Conservation (phyloP, 805 yeast species). For the Zygosaccharomyces bailii region DNA sequence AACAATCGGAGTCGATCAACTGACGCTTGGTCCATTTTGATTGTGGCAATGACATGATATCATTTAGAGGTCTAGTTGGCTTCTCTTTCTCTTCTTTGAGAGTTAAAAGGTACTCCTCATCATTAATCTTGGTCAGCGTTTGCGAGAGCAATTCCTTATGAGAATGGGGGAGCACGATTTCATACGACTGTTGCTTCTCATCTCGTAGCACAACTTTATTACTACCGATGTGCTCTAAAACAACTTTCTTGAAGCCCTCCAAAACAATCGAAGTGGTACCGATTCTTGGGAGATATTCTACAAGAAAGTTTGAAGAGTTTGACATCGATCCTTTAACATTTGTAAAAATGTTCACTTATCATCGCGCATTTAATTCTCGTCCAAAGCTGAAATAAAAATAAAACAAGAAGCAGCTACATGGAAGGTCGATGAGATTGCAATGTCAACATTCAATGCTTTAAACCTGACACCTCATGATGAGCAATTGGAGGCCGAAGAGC, state of each 20-base stretch:
- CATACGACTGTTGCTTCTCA: neutral
- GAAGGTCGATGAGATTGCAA: slow-evolving; percentile 9
- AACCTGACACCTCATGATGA: slow-evolving; percentile 73
- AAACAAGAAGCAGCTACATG: too few species aligned
- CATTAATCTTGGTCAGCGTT: slow-evolving; percentile 4
- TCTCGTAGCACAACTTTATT: slow-evolving; percentile 9
- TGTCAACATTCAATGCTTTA: slow-evolving; percentile 74
- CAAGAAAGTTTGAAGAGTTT: slow-evolving; percentile 5
- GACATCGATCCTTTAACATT: neutral
- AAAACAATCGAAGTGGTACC: slow-evolving; percentile 20
- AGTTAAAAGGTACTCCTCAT: slow-evolving; percentile 9
- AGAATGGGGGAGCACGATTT: slow-evolving; percentile 13
- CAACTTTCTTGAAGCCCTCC: slow-evolving; percentile 12
- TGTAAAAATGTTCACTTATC: neutral
- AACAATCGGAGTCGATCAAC: slow-evolving; percentile 9
- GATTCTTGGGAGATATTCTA: slow-evolving; percentile 19
- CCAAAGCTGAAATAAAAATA: neutral
- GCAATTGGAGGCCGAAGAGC: slow-evolving; percentile 73
- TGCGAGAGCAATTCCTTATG: slow-evolving; percentile 1
- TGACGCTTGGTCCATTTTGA: slow-evolving; percentile 29
- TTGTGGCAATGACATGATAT: slow-evolving; percentile 16
- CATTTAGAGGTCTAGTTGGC: slow-evolving; percentile 12
- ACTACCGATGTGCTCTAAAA: slow-evolving; percentile 4
- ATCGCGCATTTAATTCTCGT: slow-evolving; percentile 1
- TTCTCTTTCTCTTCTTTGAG: slow-evolving; percentile 10